Percentiles rank a stretch among this genome's conserved stretches.
phyloP scores from a whole-genome alignment of 2,329 filamentous ascomycete species.

The Ilyonectria destructans region DNA sequence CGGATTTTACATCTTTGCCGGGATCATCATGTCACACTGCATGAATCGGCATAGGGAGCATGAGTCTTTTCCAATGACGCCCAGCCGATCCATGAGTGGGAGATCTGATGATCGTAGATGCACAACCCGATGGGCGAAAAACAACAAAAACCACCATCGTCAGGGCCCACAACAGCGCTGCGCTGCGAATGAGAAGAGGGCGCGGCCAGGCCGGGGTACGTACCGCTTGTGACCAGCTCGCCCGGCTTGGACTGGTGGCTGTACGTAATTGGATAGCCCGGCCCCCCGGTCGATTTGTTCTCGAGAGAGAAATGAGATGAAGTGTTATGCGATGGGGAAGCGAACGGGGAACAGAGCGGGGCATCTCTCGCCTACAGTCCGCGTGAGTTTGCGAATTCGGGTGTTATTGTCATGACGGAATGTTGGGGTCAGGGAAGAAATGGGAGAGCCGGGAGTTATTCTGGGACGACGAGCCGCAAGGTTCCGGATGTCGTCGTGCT shows the following conservation, averaged over 20 bases:
- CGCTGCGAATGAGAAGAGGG: neutral
- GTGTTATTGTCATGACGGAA: constrained; percentile 36
- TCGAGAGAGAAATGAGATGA: constrained; percentile 43
- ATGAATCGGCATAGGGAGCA: constrained; percentile 2
- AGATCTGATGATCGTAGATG: constrained; percentile 37
- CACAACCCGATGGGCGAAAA: constrained; percentile 18
- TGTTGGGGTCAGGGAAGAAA: neutral
- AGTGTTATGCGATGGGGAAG: constrained; percentile 37
- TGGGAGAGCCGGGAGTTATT: constrained; percentile 9
- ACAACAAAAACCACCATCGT: constrained; percentile 14
- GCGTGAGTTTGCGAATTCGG: constrained; percentile 10
- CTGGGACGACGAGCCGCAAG: constrained; percentile 16
- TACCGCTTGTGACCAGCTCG: constrained; percentile 11
- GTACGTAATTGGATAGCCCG: constrained; percentile 22
- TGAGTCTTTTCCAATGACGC: constrained; percentile 26
- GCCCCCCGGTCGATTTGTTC: constrained; percentile 27
- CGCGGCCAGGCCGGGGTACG: neutral
- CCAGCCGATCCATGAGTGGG: constrained; percentile 37
- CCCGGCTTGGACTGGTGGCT: constrained; percentile 29
- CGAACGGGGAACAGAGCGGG: neutral
- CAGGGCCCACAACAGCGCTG: constrained; percentile 5
- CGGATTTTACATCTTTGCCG: neutral
- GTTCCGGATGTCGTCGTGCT: neutral
- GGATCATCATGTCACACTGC: neutral
- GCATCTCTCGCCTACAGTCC: neutral